Percentiles rank a stretch among this genome's conserved stretches.
Evolutionary conservation across 2,329 filamentous ascomycete genomes (phyloP).

Genomic region (Clonostachys solani): DNA sequence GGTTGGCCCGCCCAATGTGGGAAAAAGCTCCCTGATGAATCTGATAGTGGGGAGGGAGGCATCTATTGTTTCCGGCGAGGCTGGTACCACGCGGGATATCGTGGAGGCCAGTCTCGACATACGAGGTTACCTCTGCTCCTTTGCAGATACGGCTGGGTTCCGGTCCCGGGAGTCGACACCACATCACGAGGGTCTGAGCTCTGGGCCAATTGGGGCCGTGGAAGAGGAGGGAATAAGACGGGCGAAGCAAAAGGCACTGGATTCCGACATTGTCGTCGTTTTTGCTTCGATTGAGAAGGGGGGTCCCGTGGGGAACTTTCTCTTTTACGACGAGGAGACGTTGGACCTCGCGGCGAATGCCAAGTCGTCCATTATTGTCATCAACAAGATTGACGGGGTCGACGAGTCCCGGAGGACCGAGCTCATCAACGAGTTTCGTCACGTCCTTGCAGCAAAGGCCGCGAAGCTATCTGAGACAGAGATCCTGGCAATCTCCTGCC

Average conservation of each 20-base stretch:
- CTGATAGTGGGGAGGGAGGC: slow-evolving; percentile 85
- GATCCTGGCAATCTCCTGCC: slow-evolving; percentile 65
- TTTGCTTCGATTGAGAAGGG: slow-evolving; percentile 67
- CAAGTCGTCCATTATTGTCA: slow-evolving; percentile 44
- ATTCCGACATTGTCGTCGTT: slow-evolving; percentile 82
- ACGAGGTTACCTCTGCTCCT: slow-evolving; percentile 84
- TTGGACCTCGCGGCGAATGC: slow-evolving; percentile 46
- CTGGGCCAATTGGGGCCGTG: slow-evolving; percentile 58
- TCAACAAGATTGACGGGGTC: slow-evolving; percentile 60
- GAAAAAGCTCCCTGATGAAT: slow-evolving; percentile 93
- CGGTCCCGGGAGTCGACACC: slow-evolving; percentile 33
- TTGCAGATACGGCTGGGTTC: slow-evolving; percentile 92
- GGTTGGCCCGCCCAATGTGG: slow-evolving; percentile 87
- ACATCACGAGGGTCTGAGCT: slow-evolving; percentile 3
- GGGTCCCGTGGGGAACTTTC: slow-evolving; percentile 29
- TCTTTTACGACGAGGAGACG: slow-evolving; percentile 51
- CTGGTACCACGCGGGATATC: slow-evolving; percentile 90
- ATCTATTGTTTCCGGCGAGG: slow-evolving; percentile 89
- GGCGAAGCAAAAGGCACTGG: slow-evolving; percentile 73
- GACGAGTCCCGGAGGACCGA: slow-evolving; percentile 21
- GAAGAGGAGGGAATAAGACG: slow-evolving; percentile 89
- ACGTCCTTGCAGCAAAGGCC: slow-evolving; percentile 7
- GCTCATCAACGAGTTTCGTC: slow-evolving; percentile 35
- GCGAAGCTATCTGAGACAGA: slow-evolving; percentile 17
- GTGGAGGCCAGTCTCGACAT: slow-evolving; percentile 90